phyloP scores from a whole-genome alignment of 257 asterid species.

The Cinchona pubescens region DNA sequence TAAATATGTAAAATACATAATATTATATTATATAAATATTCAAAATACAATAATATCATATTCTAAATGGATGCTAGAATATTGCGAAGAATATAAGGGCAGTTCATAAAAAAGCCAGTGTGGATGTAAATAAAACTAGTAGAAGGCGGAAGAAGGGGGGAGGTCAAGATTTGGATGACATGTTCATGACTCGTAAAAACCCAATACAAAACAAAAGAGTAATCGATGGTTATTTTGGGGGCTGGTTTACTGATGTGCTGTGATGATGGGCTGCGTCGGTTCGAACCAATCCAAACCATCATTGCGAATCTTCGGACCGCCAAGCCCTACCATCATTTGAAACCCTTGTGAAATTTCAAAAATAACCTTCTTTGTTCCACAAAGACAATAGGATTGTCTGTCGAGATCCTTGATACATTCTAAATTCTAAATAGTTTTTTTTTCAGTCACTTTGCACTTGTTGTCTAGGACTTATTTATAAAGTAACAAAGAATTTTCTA shows the following conservation, averaged over 20 bases:
- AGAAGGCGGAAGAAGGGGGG: not conserved
- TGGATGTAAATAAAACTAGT: not conserved
- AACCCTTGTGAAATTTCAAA: slow-evolving; percentile 15
- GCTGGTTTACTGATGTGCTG: slow-evolving; percentile 19
- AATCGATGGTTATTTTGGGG: slow-evolving; percentile 26
- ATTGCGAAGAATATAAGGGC: not conserved
- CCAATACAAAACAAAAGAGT: slow-evolving; percentile 49
- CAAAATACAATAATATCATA: no score
- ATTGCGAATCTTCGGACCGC: slow-evolving; percentile 73
- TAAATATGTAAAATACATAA: no score
- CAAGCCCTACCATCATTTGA: slow-evolving; percentile 43
- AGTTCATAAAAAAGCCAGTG: not conserved
- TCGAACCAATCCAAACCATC: slow-evolving; percentile 84
- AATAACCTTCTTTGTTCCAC: slow-evolving; percentile 23
- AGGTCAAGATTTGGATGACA: slow-evolving; percentile 18
- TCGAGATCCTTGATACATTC: no score
- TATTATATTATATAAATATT: no score
- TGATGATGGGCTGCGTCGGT: slow-evolving; percentile 69
- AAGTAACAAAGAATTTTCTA: no score
- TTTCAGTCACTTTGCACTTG: no score
- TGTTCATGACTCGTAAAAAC: slow-evolving; percentile 11
- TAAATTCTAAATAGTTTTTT: no score
- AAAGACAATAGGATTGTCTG: not conserved
- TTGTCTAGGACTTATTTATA: no score
- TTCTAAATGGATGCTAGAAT: no score